Evolutionary conservation across 805 yeast genomes (phyloP).

Genomic region (Metschnikowia shivogae): DNA sequence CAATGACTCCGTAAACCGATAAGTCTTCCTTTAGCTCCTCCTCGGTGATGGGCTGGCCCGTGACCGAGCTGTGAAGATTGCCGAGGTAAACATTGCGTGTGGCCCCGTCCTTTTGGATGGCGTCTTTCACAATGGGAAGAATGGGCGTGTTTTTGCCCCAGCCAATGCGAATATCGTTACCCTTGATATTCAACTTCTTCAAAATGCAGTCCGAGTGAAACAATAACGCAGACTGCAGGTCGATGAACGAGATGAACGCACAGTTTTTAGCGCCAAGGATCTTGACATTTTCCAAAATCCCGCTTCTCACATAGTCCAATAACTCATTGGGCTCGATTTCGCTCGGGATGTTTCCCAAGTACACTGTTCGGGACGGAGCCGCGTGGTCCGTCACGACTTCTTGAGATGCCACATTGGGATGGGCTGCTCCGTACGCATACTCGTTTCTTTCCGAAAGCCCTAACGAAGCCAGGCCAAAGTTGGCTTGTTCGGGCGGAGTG

Average conservation of each 20-base stretch:
- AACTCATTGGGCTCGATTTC: slow-evolving; percentile 76
- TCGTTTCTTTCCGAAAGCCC: neutral
- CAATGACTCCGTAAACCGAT: slow-evolving; percentile 74
- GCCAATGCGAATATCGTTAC: slow-evolving; percentile 80
- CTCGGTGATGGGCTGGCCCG: slow-evolving; percentile 49
- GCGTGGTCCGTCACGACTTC: slow-evolving; percentile 5
- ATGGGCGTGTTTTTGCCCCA: slow-evolving; percentile 87
- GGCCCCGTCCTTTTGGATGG: slow-evolving; percentile 82
- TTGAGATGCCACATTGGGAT: neutral
- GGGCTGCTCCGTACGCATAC: neutral
- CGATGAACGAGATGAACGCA: slow-evolving; percentile 86
- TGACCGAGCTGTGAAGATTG: slow-evolving; percentile 57
- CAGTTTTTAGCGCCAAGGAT: slow-evolving; percentile 82
- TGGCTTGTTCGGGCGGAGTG: neutral
- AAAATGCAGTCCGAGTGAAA: slow-evolving; percentile 92
- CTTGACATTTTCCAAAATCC: slow-evolving; percentile 75
- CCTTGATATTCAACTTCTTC: slow-evolving; percentile 74
- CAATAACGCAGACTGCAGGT: slow-evolving; percentile 80
- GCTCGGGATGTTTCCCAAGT: slow-evolving; percentile 83
- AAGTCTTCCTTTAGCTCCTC: slow-evolving; percentile 65
- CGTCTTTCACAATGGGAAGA: slow-evolving; percentile 66
- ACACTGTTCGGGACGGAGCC: slow-evolving; percentile 81
- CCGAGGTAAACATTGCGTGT: slow-evolving; percentile 93
- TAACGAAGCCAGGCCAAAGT: neutral
- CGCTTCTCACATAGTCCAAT: slow-evolving; percentile 86